Evolutionary conservation across 371 early-diverging fungal species (phyloP), one percentile per base, ranked within the genome.

Genomic region (Choanephora cucurbitarum): DNA sequence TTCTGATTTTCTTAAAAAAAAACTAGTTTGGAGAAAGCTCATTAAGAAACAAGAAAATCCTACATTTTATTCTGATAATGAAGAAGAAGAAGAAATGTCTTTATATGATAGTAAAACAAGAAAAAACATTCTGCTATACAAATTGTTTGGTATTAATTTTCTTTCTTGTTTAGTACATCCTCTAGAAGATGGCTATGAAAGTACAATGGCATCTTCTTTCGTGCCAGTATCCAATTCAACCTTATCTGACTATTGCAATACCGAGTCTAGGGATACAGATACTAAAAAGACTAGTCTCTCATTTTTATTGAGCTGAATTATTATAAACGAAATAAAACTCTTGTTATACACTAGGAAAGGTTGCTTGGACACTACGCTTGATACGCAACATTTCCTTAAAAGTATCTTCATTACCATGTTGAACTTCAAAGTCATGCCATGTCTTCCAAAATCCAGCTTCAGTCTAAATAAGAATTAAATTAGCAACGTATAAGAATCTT

Each of bases 341-440:
- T 55, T 8, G 24, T 63, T 66, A 69, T 61, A 67, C 68, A 50
- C 66, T 74, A 11, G 73, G 62, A 52, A 66, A 73, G 17, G 71
- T 71, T 24, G 77, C 77, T 62, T 76, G 77, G 41, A 76, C 77
- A 67, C 71, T 70, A n/a, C 99, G 91, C 70, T 96, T 95, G 61
- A 97, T 90, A 31, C 98, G 83, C 41, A 98, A 79, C 97, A 96
- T 96, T 63, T 98, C 98, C 73, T 93, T 95, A 75, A 95, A 98
- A 6, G 98, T 95, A 54, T 97, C 97, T 72, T 99, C 98, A 69
- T 94, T 96, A 46, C 99, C 99, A 65, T 93, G 92, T 63, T 89
- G 85, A 17, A 96, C 95, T 78, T 99, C 99, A 71, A 98, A 99
- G 53, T 93, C 91, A 55, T 94, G 91, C 99, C 99, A 99, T 44